These are phyloP conservation scores for Hordeum marinum DNA, from an alignment of 176 grass and related monocot genomes.

Conservation along the genomic window DNA sequence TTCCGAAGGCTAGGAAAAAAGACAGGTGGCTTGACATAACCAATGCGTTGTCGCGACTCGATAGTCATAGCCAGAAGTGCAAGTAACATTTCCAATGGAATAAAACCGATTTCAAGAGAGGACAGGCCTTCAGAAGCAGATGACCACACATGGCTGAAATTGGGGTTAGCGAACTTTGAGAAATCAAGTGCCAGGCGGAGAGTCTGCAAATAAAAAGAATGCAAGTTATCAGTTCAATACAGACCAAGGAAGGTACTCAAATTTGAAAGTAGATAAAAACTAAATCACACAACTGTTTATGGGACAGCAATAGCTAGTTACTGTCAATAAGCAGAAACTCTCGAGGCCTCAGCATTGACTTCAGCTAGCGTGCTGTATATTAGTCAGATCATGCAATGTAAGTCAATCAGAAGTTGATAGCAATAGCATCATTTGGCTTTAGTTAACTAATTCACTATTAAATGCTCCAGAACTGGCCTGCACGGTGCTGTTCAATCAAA, in stretches of 20 bases:
- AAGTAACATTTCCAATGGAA: conserved; percentile 77
- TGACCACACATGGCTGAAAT: conserved; percentile 68
- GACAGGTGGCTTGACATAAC: conserved; percentile 33
- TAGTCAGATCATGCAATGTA: background rate
- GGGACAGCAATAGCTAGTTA: background rate
- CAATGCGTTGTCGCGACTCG: conserved; percentile 28
- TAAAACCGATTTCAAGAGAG: conserved; percentile 90
- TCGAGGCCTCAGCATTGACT: background rate
- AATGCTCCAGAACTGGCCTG: background rate
- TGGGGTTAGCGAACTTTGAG: conserved; percentile 70
- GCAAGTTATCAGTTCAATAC: background rate
- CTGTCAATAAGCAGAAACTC: background rate
- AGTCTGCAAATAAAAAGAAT: conserved; percentile 43
- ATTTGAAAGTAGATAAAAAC: background rate
- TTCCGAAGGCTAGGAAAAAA: conserved; percentile 82
- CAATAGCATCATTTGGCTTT: background rate
- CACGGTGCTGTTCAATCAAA: conserved; percentile 7
- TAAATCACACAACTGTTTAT: background rate
- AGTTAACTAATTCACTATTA: background rate
- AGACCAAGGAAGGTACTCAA: background rate
- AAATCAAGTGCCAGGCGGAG: conserved; percentile 80
- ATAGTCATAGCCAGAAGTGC: conserved; percentile 43
- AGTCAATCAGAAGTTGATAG: background rate
- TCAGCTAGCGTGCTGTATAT: background rate
- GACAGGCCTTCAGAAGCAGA: conserved; percentile 53